A percentile compares a stretch with the other conserved stretches of the same genome.
phyloP scores from a whole-genome alignment of 208 protist genomes.

The Naegleria fowleri region DNA sequence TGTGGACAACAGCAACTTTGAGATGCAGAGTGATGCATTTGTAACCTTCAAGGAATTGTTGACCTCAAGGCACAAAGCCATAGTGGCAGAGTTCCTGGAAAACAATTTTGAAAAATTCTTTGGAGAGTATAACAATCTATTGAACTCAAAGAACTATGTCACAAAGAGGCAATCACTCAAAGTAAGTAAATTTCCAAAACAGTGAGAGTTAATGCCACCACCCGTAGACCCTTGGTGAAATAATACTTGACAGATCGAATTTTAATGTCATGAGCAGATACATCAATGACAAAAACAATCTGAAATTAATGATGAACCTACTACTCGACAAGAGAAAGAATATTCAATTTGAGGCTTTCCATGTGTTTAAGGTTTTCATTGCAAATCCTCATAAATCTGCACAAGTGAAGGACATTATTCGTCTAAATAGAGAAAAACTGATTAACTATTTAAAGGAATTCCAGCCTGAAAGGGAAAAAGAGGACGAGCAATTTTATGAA shows the following conservation, averaged over 20 bases:
- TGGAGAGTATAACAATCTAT: slow-evolving; percentile 51
- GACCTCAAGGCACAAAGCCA: slow-evolving; percentile 59
- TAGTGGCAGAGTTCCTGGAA: slow-evolving; percentile 62
- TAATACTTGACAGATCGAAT: slow-evolving; percentile 75
- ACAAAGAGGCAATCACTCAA: slow-evolving; percentile 68
- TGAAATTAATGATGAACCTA: slow-evolving; percentile 83
- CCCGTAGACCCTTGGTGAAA: slow-evolving; percentile 64
- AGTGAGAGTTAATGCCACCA: neutral
- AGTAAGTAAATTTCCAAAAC: neutral
- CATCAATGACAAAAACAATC: slow-evolving; percentile 60
- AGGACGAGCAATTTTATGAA: slow-evolving; percentile 17
- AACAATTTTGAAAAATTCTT: slow-evolving; percentile 66
- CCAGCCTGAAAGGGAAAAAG: neutral
- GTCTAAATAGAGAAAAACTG: slow-evolving; percentile 72
- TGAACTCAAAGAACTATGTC: slow-evolving; percentile 74
- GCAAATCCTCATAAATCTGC: slow-evolving; percentile 79
- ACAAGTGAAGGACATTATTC: slow-evolving; percentile 68
- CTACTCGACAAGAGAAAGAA: slow-evolving; percentile 63
- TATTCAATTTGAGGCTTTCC: slow-evolving; percentile 88
- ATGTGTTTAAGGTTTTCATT: slow-evolving; percentile 76
- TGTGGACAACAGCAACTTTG: slow-evolving; percentile 67
- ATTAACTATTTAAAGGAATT: slow-evolving; percentile 69
- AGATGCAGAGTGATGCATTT: slow-evolving; percentile 76
- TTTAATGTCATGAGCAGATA: slow-evolving; percentile 78
- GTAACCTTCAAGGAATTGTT: slow-evolving; percentile 64